A percentile compares a stretch with the other conserved stretches of the same genome.
Evolutionary conservation across 225 moss, liverwort and hornwort species (phyloP).

Genomic region (Pleurozium schreberi): DNA sequence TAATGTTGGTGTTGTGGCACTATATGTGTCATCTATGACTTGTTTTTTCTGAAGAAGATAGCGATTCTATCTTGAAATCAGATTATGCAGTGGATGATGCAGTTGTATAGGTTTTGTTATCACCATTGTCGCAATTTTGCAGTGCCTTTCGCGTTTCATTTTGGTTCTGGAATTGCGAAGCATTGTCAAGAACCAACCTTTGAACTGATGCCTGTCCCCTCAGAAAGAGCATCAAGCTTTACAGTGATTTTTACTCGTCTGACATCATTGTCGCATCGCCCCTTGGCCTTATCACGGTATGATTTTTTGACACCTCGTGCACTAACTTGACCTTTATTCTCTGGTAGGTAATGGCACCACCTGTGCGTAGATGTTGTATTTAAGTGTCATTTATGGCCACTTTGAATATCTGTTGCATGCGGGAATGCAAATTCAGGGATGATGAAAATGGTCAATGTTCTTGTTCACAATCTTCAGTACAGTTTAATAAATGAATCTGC

Average conservation of each 20-base stretch:
- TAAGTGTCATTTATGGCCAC: neutral
- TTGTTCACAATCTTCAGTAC: neutral
- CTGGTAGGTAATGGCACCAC: neutral
- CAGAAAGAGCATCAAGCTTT: slow-evolving; percentile 93
- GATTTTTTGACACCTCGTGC: neutral
- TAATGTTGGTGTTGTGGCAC: neutral
- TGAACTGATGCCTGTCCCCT: neutral
- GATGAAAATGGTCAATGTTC: neutral
- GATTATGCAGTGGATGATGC: neutral
- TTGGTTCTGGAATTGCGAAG: neutral
- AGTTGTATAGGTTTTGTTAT: neutral
- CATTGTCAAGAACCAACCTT: neutral
- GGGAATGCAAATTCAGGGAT: neutral
- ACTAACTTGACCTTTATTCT: neutral
- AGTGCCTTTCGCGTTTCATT: neutral
- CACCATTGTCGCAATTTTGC: neutral
- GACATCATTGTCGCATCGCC: slow-evolving; percentile 88
- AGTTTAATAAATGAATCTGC: neutral
- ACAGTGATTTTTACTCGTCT: slow-evolving; percentile 83
- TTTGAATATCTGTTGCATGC: neutral
- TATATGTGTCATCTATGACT: neutral
- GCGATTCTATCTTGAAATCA: neutral
- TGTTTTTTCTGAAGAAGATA: neutral
- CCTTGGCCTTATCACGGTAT: slow-evolving; percentile 78
- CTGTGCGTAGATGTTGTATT: neutral